Base-by-base conservation (phyloP, 495 filamentous ascomycete species). In the Trichoderma parareesei region DNA sequence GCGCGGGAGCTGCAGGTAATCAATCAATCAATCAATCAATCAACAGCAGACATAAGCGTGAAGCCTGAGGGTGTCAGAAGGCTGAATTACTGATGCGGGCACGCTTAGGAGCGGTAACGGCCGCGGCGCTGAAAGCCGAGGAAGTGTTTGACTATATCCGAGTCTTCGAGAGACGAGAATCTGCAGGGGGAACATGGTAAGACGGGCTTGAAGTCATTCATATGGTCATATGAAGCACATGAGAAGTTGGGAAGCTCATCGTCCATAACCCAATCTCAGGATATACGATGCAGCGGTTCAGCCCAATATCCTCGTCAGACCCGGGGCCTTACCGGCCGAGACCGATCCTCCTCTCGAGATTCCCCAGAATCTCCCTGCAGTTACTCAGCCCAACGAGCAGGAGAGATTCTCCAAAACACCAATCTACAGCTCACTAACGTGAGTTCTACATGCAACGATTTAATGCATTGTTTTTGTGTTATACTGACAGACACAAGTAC, bases 181-280 rank as follows among this genome's bases (percentile, higher is more conserved):
- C 70, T 16, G 64, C 77, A 16, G 79, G 81, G 6, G 81, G 81
- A 40, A 81, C 79, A 71, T 83, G 81, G 81, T 82, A 70, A 43
- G 67, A 27, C 27, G 27, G 27, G 27, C 27, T 27, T 27, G 27
- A 27, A 62, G 40, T 48, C 8, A 57, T 38, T 16, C 20, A 5
- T 8, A n/a, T 2, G 9, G 46, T 20, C 11, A 14, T 46, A 9
- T 27, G 16, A 6, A 48, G 10, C 38, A 27, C 27, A 16, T 16
- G 48, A 2, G 27, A 27, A 27, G 27, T 27, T 10, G 0, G 7
- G 61, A 48, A 35, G 40, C 40, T 41, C 40, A 41, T 7, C 40
- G 2, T 60, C 62, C 38, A 35, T 3, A 38, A 16, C 33, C 11
- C 49, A 38, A 8, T 27, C 5, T 27, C 41, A 83, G 80, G 79